Conservation (phyloP, 1,284 basidiomycete genomes). For the Ustilago cynodontis region DNA sequence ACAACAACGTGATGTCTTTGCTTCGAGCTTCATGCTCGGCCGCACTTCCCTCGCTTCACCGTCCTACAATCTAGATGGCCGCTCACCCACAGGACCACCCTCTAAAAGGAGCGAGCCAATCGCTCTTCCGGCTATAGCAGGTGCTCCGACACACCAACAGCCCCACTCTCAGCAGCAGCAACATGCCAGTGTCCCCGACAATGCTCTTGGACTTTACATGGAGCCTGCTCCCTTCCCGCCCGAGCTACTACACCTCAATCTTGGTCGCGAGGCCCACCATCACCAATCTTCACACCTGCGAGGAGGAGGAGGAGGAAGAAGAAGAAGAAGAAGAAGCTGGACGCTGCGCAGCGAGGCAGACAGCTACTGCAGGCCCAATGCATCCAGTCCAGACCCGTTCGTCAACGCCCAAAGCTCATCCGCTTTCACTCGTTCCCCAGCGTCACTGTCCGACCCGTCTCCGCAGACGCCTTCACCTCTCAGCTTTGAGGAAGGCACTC, state of each 20-base stretch:
- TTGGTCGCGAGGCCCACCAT: background rate
- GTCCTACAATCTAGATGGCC: background rate
- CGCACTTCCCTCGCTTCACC: slow-evolving; percentile 10
- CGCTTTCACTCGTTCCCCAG: slow-evolving; percentile 23
- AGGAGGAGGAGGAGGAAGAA: too few relatives aligned
- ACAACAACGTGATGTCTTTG: slow-evolving; percentile 2
- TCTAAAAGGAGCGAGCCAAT: background rate
- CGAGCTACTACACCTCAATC: slow-evolving; percentile 19
- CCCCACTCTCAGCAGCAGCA: background rate
- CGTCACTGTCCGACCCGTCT: slow-evolving; percentile 4
- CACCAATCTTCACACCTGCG: background rate
- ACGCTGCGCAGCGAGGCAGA: slow-evolving; percentile 24
- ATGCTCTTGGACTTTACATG: slow-evolving; percentile 32
- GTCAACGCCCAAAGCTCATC: background rate
- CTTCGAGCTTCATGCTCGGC: slow-evolving; percentile 3
- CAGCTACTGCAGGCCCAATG: slow-evolving; percentile 2
- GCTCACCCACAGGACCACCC: slow-evolving; percentile 4
- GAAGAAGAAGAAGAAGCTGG: background rate
- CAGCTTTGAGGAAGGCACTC: slow-evolving; percentile 16
- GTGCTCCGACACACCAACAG: background rate
- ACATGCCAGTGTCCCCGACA: slow-evolving; percentile 5
- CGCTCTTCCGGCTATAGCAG: background rate
- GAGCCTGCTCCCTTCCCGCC: slow-evolving; percentile 22
- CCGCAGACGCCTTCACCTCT: slow-evolving; percentile 18
- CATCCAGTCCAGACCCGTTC: background rate